phyloP scores from a whole-genome alignment of 495 filamentous ascomycete genomes.

The Penicillium parvum region DNA sequence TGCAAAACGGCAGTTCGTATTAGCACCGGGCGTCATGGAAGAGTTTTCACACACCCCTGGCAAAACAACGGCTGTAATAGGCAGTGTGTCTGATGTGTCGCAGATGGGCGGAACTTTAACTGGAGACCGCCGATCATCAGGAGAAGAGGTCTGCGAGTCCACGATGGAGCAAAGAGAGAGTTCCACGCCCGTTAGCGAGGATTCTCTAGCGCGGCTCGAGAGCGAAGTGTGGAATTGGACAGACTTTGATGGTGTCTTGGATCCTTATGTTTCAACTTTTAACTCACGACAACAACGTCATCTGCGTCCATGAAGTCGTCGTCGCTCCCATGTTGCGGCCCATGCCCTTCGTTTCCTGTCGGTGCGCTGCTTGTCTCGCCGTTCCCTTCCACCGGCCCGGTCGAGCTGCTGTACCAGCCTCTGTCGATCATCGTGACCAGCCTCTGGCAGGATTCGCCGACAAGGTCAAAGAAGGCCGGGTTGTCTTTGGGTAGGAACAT shows the following conservation, averaged over 20 bases:
- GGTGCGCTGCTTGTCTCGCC: slow-evolving; percentile 14
- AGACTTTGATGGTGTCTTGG: neutral
- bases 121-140: slow-evolving; percentile 8
- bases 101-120: neutral
- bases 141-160: neutral
- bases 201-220: neutral
- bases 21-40: slow-evolving; percentile 4
- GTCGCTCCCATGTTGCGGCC: neutral
- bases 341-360: neutral
- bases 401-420: slow-evolving; percentile 36
- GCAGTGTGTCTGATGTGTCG: slow-evolving; percentile 4
- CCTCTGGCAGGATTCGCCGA: slow-evolving; percentile 60
- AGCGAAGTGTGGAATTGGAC: neutral
- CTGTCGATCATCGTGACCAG: slow-evolving; percentile 46
- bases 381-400: slow-evolving; percentile 21
- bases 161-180: too few species aligned
- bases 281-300: slow-evolving; percentile 39
- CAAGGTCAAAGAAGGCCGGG: slow-evolving; percentile 67
- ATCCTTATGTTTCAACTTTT: too few species aligned
- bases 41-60: neutral
- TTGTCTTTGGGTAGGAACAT: slow-evolving; percentile 86
- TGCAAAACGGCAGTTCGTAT: neutral
- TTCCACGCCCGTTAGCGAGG: too few species aligned
- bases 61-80: slow-evolving; percentile 2
- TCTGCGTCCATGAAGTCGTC: slow-evolving; percentile 34